Evolutionary conservation across 495 filamentous ascomycete genomes (phyloP), one percentile per base, ranked within the genome.

Genomic region (Cryomyces minteri): DNA sequence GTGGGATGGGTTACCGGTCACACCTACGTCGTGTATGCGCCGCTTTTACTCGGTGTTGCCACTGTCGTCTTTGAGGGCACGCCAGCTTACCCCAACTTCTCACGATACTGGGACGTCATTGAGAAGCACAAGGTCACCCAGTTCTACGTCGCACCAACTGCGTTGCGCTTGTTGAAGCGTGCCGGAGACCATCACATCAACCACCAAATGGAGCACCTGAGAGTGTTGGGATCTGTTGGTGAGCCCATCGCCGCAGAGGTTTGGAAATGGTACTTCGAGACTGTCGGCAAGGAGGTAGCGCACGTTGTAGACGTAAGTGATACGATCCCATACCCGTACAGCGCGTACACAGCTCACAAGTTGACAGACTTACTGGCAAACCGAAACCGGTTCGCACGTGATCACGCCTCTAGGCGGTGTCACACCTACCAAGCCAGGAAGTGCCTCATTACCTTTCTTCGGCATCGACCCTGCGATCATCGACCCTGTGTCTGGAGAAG

Each of bases 1-100:
- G 87, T 99, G 43, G 90, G 90, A 53, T 99, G 90, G 90, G 96
- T 99, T 58, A 96, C 92, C 40, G 90, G 90, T n/a, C 90, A 99
- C 66, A 94, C 90, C 40, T 99, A 99, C 57, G 90, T 94, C 42
- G 88, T 99, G 31, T 99, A 99, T 57, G 85, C 90, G 8, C 90
- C 90, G 45, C 72, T 99, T 39, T 69, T 99, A 4, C 72, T 96
- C 37, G 90, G 90, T 67, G 79, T 93, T 50, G 73, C 88, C 28
- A 96, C 90, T 4, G 84, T 99, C 28, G 88, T 99, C n/a, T 99
- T 96, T 51, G 90, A 99, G 67, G 92, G 92, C 54, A 98, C 90
- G 11, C 90, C 90, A 3, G 88, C 90, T 25, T 96, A 96, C 62
- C 90, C 90, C 50, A 79, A 90, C 69, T 96, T 94, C 74, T 94